Conservation (phyloP, 2,329 filamentous ascomycete genomes). For the Alternaria sp. region DNA sequence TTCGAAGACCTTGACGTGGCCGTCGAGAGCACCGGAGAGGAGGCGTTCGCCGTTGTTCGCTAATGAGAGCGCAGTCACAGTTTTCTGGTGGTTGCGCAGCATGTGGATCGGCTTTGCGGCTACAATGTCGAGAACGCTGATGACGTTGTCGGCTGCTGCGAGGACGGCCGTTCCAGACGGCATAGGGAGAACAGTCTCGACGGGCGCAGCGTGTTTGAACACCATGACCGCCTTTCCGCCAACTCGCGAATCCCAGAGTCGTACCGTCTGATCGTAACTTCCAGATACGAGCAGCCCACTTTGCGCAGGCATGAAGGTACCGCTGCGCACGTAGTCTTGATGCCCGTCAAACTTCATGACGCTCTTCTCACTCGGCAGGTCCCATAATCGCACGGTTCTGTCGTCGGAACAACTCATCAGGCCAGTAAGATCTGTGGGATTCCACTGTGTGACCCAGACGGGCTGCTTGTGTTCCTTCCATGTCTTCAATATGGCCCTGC, state of each 20-base stretch:
- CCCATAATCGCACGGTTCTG: slow-evolving; percentile 91
- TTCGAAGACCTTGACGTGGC: slow-evolving; percentile 96
- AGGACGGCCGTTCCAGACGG: slow-evolving; percentile 85
- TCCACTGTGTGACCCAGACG: slow-evolving; percentile 90
- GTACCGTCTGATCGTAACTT: slow-evolving; percentile 92
- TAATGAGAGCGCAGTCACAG: slow-evolving; percentile 84
- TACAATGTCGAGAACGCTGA: slow-evolving; percentile 91
- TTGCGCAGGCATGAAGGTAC: slow-evolving; percentile 81
- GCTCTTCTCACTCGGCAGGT: slow-evolving; percentile 80
- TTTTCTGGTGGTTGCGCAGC: slow-evolving; percentile 96
- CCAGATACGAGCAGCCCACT: slow-evolving; percentile 79
- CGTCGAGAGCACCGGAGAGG: slow-evolving; percentile 88
- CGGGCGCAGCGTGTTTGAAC: slow-evolving; percentile 89
- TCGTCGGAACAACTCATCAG: slow-evolving; percentile 93
- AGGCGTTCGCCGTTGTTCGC: slow-evolving; percentile 82
- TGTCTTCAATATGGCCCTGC: slow-evolving; percentile 90
- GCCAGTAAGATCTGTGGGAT: slow-evolving; percentile 83
- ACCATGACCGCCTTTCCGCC: slow-evolving; percentile 75
- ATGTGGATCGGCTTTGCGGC: slow-evolving; percentile 86
- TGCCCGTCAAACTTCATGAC: slow-evolving; percentile 84
- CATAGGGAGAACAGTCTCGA: slow-evolving; percentile 88
- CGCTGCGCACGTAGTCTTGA: slow-evolving; percentile 88
- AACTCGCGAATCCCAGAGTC: slow-evolving; percentile 88
- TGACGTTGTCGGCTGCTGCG: slow-evolving; percentile 82
- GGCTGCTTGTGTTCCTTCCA: slow-evolving; percentile 96